Conservation (phyloP, 129 eudicot species). For the Solidago caesia region DNA sequence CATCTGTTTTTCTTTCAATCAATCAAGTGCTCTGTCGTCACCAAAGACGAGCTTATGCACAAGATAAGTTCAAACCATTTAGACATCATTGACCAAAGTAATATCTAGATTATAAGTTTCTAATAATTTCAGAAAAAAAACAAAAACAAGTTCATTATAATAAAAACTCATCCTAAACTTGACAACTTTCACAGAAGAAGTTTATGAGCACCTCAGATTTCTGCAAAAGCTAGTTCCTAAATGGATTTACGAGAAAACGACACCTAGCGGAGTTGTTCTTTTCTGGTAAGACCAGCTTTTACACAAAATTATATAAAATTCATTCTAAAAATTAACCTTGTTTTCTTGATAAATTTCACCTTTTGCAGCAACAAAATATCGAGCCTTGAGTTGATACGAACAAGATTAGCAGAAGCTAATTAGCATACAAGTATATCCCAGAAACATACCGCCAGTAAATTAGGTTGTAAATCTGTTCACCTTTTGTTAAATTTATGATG, state of each 20-base stretch:
- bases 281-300: conserved; percentile 40
- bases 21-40: conserved; percentile 56
- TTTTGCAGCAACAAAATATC: conserved; percentile 57
- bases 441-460: background rate
- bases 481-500: background rate
- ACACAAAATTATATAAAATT: too few species aligned
- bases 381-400: conserved; percentile 48
- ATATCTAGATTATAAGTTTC: conserved; percentile 15
- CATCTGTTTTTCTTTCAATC: conserved; percentile 59
- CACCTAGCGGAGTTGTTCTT: conserved; percentile 57
- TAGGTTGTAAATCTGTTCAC: background rate
- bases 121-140: background rate
- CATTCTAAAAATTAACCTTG: background rate
- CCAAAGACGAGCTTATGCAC: conserved; percentile 72
- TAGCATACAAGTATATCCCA: background rate
- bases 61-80: conserved; percentile 49
- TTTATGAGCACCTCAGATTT: conserved; percentile 68
- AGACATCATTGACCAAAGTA: conserved; percentile 67
- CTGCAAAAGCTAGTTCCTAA: conserved; percentile 75
- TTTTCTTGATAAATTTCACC: background rate
- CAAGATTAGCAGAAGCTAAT: conserved; percentile 55
- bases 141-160: too few species aligned
- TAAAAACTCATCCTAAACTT: too few species aligned
- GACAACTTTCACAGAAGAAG: conserved; percentile 26
- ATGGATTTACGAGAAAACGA: conserved; percentile 57